Percentiles rank a stretch among this genome's conserved stretches.
phyloP scores from a whole-genome alignment of 2,329 filamentous ascomycete species.

The Sphaerulina populicola region DNA sequence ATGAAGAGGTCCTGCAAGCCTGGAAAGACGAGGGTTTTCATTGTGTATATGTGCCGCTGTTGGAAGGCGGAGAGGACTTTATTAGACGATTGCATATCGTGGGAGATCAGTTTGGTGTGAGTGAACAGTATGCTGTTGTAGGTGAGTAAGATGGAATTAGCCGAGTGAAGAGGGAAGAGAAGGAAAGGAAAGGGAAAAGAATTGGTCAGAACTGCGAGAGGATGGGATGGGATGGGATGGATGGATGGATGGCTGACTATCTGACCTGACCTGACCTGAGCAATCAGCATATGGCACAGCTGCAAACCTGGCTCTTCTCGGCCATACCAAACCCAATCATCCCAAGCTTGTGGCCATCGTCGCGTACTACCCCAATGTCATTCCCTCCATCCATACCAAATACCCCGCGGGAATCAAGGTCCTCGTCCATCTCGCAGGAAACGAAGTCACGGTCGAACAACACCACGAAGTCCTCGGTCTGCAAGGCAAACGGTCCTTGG shows the following conservation, averaged over 20 bases:
- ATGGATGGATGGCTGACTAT: neutral
- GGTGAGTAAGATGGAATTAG: conserved; percentile 36
- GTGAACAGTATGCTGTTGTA: conserved; percentile 56
- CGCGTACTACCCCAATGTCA: conserved; percentile 54
- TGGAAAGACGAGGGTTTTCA: conserved; percentile 56
- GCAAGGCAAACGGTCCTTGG: conserved; percentile 44
- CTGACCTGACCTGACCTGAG: neutral
- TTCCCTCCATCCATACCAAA: conserved; percentile 45
- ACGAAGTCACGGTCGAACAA: conserved; percentile 43
- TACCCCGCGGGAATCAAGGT: conserved; percentile 42
- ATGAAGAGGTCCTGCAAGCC: conserved; percentile 45
- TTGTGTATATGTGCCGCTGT: conserved; percentile 48
- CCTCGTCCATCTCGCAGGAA: conserved; percentile 50
- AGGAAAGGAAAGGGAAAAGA: no score
- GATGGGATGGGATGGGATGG: no score
- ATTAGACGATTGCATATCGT: conserved; percentile 45
- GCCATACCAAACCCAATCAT: conserved; percentile 47
- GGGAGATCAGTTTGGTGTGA: conserved; percentile 47
- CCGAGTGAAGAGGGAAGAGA: no score
- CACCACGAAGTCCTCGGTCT: conserved; percentile 47
- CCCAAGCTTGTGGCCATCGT: conserved; percentile 52
- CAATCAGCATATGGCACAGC: conserved; percentile 53
- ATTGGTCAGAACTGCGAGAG: no score
- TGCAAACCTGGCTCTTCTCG: conserved; percentile 51
- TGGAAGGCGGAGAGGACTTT: conserved; percentile 43